Percentiles rank a stretch among this genome's conserved stretches.
These are phyloP conservation scores for Boletus rubroflammeus DNA, from an alignment of 768 basidiomycete genomes.

Conservation along the genomic window DNA sequence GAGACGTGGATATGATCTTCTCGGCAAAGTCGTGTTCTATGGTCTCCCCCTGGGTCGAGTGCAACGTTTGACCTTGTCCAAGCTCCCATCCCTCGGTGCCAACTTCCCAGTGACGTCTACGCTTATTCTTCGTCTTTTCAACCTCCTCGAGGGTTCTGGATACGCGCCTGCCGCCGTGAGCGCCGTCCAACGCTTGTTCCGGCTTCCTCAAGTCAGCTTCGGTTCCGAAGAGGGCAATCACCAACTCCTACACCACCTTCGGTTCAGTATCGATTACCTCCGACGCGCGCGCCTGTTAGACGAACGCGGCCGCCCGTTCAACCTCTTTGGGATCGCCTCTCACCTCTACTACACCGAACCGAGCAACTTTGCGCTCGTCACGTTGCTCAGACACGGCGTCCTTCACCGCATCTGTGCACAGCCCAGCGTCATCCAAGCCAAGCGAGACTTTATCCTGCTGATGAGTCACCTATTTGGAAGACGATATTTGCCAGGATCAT, in stretches of 20 bases:
- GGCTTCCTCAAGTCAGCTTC: conserved; percentile 58
- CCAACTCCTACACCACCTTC: conserved; percentile 60
- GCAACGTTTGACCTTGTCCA: conserved; percentile 60
- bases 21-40: conserved; percentile 72
- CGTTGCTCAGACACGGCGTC: conserved; percentile 53
- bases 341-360: conserved; percentile 67
- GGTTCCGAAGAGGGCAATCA: conserved; percentile 50
- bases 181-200: conserved; percentile 50
- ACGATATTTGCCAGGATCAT: conserved; percentile 47
- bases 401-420: conserved; percentile 55
- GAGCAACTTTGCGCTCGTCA: conserved; percentile 62
- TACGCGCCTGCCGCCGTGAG: conserved; percentile 45
- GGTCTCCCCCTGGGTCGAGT: conserved; percentile 62
- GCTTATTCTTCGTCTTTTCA: conserved; percentile 60
- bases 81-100: conserved; percentile 56
- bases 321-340: conserved; percentile 50
- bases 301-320: conserved; percentile 51
- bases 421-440: conserved; percentile 36
- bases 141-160: conserved; percentile 59
- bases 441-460: conserved; percentile 48
- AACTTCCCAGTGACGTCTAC: conserved; percentile 68
- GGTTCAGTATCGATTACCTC: conserved; percentile 71
- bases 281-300: conserved; percentile 54
- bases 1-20: conserved; percentile 64
- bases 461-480: conserved; percentile 67